Evolutionary conservation across 176 grass and related monocot genomes (phyloP).

Genomic region (Raddia distichophylla): DNA sequence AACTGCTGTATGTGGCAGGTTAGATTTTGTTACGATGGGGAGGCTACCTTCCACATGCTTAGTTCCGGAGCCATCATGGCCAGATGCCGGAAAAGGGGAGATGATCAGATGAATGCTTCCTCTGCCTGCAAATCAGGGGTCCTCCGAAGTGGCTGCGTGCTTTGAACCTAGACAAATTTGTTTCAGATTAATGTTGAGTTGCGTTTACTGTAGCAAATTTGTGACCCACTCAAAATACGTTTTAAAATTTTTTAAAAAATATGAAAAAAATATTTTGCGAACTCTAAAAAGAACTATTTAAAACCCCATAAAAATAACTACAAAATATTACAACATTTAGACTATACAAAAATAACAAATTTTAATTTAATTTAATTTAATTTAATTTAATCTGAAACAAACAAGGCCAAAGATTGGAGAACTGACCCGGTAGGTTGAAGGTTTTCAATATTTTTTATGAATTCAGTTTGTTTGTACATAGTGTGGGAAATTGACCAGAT

Average conservation of each 20-base stretch:
- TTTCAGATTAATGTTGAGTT: too few species aligned
- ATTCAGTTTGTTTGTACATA: not conserved
- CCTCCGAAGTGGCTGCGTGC: conserved; percentile 13
- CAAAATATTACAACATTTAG: too few species aligned
- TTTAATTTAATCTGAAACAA: too few species aligned
- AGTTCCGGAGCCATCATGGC: conserved; percentile 32
- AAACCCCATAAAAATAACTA: too few species aligned
- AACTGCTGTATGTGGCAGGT: not conserved
- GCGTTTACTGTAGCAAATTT: too few species aligned
- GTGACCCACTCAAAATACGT: too few species aligned
- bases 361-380: too few species aligned
- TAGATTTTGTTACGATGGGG: conserved; percentile 28
- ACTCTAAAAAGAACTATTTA: too few species aligned
- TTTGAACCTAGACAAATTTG: conserved; percentile 31
- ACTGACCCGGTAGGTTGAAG: not conserved
- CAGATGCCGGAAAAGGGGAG: conserved; percentile 1
- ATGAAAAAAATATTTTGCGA: too few species aligned
- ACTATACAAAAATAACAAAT: too few species aligned
- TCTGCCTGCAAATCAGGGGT: conserved; percentile 33
- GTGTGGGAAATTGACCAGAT: not conserved
- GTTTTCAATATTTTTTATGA: not conserved
- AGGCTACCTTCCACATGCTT: conserved; percentile 41
- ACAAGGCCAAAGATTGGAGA: not conserved
- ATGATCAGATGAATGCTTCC: not conserved
- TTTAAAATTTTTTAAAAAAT: too few species aligned